Evolutionary conservation across 2,329 filamentous ascomycete genomes (phyloP).

Genomic region (Paecilomyces sp.): DNA sequence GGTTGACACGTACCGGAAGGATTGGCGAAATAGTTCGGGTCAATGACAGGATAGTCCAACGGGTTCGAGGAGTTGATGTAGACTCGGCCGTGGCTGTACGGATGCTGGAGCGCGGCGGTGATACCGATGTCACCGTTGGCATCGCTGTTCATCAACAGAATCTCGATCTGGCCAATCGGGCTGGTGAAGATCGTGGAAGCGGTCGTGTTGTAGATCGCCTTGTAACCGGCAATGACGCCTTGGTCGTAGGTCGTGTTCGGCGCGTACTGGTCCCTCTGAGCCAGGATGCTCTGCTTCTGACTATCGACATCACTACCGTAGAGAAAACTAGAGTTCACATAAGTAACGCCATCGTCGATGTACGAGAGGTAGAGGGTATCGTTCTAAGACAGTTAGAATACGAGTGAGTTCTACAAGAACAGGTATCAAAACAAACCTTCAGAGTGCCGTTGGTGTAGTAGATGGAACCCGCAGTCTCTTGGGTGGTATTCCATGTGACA

Average conservation of each 20-base stretch:
- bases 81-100: slow-evolving; percentile 21
- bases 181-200: slow-evolving; percentile 15
- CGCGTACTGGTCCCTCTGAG: slow-evolving; percentile 8
- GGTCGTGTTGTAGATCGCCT: slow-evolving; percentile 20
- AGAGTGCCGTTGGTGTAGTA: slow-evolving; percentile 18
- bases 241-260: slow-evolving; percentile 18
- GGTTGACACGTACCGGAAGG: slow-evolving; percentile 12
- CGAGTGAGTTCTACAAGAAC: background rate
- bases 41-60: slow-evolving; percentile 21
- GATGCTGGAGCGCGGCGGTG: slow-evolving; percentile 21
- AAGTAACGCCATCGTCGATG: slow-evolving; percentile 19
- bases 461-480: slow-evolving; percentile 21
- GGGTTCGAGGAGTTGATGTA: slow-evolving; percentile 23
- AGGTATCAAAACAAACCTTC: slow-evolving; percentile 12
- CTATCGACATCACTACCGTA: slow-evolving; percentile 10
- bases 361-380: slow-evolving; percentile 18
- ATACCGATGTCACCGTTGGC: slow-evolving; percentile 18
- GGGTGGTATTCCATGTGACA: slow-evolving; percentile 19
- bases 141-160: slow-evolving; percentile 23
- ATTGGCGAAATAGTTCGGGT: slow-evolving; percentile 20
- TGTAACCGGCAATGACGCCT: slow-evolving; percentile 17
- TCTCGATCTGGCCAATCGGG: slow-evolving; percentile 17
- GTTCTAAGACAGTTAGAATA: slow-evolving; percentile 11
- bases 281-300: slow-evolving; percentile 10
- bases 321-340: slow-evolving; percentile 16